Base-by-base conservation (phyloP, 2,329 filamentous ascomycete genomes). In the Fusarium nelsonii region DNA sequence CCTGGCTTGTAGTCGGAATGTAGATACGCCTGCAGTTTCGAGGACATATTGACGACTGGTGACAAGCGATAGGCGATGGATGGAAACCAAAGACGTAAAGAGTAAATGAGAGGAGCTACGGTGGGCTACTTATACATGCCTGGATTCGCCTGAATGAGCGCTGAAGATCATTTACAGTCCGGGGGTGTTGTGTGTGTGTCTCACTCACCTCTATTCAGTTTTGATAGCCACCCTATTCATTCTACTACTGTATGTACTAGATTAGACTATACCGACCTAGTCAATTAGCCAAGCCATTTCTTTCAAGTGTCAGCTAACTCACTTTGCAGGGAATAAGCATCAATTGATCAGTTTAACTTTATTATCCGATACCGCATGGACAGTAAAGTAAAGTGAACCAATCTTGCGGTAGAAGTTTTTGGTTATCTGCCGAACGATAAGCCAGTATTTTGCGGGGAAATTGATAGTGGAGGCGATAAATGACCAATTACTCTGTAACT, bases 1-100 rank as follows among this genome's bases (percentile, higher is more conserved):
- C 78, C 79, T 0, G 80, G 79, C 28, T 75, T 74, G 43, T 80
- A 78, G 15, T 78, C 70, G 23, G 61, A 69, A 50, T 75, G 68
- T n/a, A 82, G 65, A 58, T 82, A 80, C 12, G 74, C 72, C 53
- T 75, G 73, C n/a, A 79, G 28, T 32, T 39, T 65, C 3, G 71
- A 65, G 6, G 56, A 28, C 65, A 68, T 68, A 3, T 39, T 46
- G 50, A 20, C 14, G 30, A n/a, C 6, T 39, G 45, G 61, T 60
- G 59, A 46, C 57, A 34, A 45, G 23, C 23, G 6, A 23, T 23
- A 23, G 30, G n/a, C 34, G 34, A 53, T 65, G 34, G 40, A 65
- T 65, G 30, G 18, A 41, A 51, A 20, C 28, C 40, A 8, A 37
- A 62, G 23, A 20, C 36, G 23, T 40, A 14, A 18, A 34, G 58